Evolutionary conservation across 257 asterid species (phyloP), one percentile per base, ranked within the genome.

Genomic region (Nicotiana tomentosiformis): DNA sequence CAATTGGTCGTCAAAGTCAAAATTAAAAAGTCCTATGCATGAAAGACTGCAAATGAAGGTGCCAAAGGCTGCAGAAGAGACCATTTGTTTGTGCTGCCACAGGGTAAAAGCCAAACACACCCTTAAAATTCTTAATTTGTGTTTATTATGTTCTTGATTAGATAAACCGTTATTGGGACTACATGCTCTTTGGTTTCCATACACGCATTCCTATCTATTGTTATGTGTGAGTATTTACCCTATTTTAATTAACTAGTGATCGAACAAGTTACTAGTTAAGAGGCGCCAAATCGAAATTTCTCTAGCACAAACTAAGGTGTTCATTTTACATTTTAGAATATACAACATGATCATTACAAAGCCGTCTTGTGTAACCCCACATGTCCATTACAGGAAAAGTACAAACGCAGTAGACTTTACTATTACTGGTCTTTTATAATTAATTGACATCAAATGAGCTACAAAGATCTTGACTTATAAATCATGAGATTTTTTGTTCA

Each of bases 11-110:
- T 74, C 80, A 74, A 23, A 49, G 80, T 74, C 80, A 74, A 49
- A 49, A 74, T 26, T 49, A 26, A 37, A 49, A 74, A 49, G 26
- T 49, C 62, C 26, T 29, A 65, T 26, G 80, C 80, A 49, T 49
- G 80, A 74, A 74, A 49, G 60, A 49, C 80, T 74, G 80, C 80
- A 74, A 49, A 74, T 14, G 23, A 62, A 74, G 62, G 14, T 74
- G 43, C 15, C 80, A 74, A 74, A 74, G 80, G 80, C 80, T 74
- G 80, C 80, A 74, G 23, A 49, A 74, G 43, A 23, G 43, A 74
- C 43, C 43, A 74, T 49, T 49, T 49, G 62, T 49, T 74, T 26
- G 3, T 7, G 7, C 14, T 46, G 60, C 79, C 8, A 46, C 78
- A 46, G 78, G 6, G 35, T 20, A 43, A 72, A 46, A 14, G 78